Base-by-base conservation (phyloP, 176 grass and related monocot species). In the Juncus inflexus region DNA sequence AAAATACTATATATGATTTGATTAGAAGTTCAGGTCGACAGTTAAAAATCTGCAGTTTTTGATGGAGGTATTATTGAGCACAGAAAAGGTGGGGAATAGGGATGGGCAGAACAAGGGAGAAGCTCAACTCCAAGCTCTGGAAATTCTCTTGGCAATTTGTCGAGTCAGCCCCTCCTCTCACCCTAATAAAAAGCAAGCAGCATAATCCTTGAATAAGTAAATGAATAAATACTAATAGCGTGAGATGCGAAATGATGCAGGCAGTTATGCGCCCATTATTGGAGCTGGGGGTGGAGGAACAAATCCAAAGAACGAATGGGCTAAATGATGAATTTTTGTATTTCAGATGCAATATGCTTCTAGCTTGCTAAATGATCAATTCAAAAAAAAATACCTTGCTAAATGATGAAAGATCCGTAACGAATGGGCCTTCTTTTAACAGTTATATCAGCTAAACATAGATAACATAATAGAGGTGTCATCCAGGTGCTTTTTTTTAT, bases 31-130 rank as follows among this genome's bases (percentile, higher is more conserved):
- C 69, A 83, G 72, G 76, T 84, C 75, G 65, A 82, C 78, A 59
- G 73, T 82, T 8, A 92, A 82, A 66, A 86, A 43, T 41, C 74
- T 89, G 51, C 88, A 80, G 40, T 89, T 90, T 81, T 90, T 80
- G 72, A 80, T 84, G 64, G 94, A 99, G 83, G 89, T 99, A 74
- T 59, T 99, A 58, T 99, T 92, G 78, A 84, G 78, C 69, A 99
- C 72, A 58, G 94, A 99, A 79, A 99, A 90, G 50, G 75, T 99
- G n/a, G 88, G 85, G 55, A 28, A 82, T 81, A 38, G 94, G 85
- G n/a, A 80, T 80, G 40, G 94, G 94, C 67, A 92, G 79, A 82
- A 92, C 88, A 82, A 80, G 80, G 57, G 89, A 60, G 88, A 92
- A 72, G 94, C 94, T 35, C 83, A 92, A 80, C 43, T 81, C 52